Evolutionary conservation across 805 yeast species (phyloP).

Genomic region (Clavispora asparagi): DNA sequence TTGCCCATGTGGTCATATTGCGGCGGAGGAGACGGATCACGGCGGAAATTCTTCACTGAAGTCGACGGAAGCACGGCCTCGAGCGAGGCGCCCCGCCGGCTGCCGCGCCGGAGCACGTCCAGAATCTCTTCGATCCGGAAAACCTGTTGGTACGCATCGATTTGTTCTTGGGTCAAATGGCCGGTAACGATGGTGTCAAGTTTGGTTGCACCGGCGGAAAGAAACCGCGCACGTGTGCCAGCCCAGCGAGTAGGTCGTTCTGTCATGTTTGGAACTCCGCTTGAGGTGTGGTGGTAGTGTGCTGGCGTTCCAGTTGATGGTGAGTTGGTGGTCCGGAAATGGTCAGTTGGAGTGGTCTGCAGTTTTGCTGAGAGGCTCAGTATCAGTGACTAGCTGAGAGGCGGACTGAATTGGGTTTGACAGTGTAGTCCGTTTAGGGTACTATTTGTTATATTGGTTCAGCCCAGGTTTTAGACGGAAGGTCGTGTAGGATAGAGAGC

Average conservation of each 20-base stretch:
- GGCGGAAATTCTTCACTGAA: constrained; percentile 29
- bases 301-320: too few relatives aligned
- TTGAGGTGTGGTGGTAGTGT: not conserved
- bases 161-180: constrained; percentile 60
- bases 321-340: too few relatives aligned
- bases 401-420: too few relatives aligned
- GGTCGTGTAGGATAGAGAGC: too few relatives aligned
- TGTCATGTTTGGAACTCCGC: not conserved
- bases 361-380: too few relatives aligned
- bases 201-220: constrained; percentile 10
- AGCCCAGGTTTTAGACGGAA: too few relatives aligned
- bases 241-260: constrained; percentile 11
- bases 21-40: constrained; percentile 91
- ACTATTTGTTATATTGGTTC: too few relatives aligned
- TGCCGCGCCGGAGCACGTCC: constrained; percentile 40
- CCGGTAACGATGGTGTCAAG: constrained; percentile 35
- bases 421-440: too few relatives aligned
- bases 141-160: constrained; percentile 63
- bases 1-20: constrained; percentile 78
- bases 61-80: constrained; percentile 46
- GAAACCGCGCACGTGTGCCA: constrained; percentile 12
- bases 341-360: too few relatives aligned
- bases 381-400: too few relatives aligned
- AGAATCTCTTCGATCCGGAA: constrained; percentile 80
- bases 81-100: constrained; percentile 20